A percentile compares a stretch with the other conserved stretches of the same genome.
These are phyloP conservation scores for Pseudoperonospora humuli DNA, from an alignment of 352 stramenopile genomes.

Conservation along the genomic window DNA sequence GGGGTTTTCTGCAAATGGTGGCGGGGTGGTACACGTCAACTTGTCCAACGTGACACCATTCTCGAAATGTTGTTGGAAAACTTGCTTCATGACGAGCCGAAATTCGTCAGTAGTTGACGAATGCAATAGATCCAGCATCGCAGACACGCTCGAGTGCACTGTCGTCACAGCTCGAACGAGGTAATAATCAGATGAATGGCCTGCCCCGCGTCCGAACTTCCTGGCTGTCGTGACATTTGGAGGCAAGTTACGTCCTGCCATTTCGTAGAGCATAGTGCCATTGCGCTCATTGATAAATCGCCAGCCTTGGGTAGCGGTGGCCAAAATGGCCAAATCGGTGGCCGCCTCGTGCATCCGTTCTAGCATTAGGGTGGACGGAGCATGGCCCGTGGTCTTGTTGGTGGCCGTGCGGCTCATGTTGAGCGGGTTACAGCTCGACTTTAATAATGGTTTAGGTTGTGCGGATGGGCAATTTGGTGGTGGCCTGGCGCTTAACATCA, in stretches of 20 bases:
- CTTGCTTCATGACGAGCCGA: constrained; percentile 43
- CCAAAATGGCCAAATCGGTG: constrained; percentile 43
- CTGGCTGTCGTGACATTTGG: constrained; percentile 27
- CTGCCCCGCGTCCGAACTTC: constrained; percentile 41
- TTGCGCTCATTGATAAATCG: constrained; percentile 44
- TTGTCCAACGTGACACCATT: constrained; percentile 50
- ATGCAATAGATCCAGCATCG: constrained; percentile 40
- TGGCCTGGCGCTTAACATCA: constrained; percentile 26
- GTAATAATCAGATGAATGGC: constrained; percentile 54
- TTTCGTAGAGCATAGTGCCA: constrained; percentile 50
- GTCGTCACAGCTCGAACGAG: constrained; percentile 57
- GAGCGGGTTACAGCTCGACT: constrained; percentile 30
- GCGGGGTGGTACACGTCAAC: constrained; percentile 50
- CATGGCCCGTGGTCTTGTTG: constrained; percentile 41
- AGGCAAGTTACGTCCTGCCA: constrained; percentile 43
- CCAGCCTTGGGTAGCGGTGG: constrained; percentile 38
- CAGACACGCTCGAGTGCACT: constrained; percentile 33
- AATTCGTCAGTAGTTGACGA: constrained; percentile 38
- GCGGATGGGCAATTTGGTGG: constrained; percentile 2
- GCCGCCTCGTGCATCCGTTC: constrained; percentile 53
- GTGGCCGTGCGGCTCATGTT: constrained; percentile 43
- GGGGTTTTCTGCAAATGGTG: constrained; percentile 31
- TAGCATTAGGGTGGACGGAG: constrained; percentile 53
- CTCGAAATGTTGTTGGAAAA: constrained; percentile 52
- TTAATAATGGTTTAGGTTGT: constrained; percentile 28